Base-by-base conservation (phyloP, 768 basidiomycete species). In the Boletus vermiculosoides region DNA sequence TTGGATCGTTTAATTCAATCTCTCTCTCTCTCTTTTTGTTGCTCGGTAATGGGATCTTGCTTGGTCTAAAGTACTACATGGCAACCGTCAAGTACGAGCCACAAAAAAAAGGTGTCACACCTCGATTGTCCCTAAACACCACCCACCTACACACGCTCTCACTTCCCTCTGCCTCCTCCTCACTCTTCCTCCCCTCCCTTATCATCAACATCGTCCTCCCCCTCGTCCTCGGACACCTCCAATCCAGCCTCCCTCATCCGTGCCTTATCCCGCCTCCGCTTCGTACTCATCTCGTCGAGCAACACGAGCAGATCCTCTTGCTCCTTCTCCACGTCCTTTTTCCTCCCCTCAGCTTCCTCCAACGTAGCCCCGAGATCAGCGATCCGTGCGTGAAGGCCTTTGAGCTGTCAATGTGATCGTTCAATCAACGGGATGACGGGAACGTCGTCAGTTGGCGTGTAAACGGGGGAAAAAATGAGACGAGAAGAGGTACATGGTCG, bases 281-380 rank as follows among this genome's bases (percentile, higher is more conserved):
- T 99, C 61, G 77, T 82, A 45, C 85, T 90, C 59, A 97, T 77
- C 74, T 98, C 97, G 66, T 98, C 97, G 4, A 99, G 77, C 33
- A 98, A 74, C 12, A 99, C 95, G 22, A 99, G 77, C 47, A 98
- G 71, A 72, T 99, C 96, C 69, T 98, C 96, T 64, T 98, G 95
- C 71, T 99, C 96, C 73, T 94, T 95, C 72, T 97, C 94, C 23
- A 86, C 83, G 10, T 97, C 94, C 62, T 83, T 87, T 48, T 83
- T 81, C 68, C 87, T 89, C 54, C 78, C 80, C 62, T 88, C 82
- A 10, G 85, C 77, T 1, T 73, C 74, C 42, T 73, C 70, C 9
- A 92, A 69, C 52, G 84, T 72, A 15, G 69, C 63, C 28, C 81
- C 74, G 22, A 90, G 67, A 5, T 71, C 67, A 5, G 74, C 64